Evolutionary conservation across 306 rosid genomes (phyloP).

Genomic region (Quercus bicolor): DNA sequence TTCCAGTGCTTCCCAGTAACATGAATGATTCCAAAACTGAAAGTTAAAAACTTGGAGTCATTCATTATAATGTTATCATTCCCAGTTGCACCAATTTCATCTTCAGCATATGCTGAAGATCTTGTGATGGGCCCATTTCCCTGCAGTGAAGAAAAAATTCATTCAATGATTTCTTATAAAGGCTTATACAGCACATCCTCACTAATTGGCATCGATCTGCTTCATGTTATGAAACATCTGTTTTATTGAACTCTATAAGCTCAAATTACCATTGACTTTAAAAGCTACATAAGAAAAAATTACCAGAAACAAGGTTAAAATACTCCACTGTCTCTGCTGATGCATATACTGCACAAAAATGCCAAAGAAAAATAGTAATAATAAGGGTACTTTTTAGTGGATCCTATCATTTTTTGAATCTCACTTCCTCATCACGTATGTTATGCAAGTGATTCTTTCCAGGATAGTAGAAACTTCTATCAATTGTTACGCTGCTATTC

Average conservation of each 20-base stretch:
- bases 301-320: too few relatives aligned
- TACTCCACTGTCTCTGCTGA: too few relatives aligned
- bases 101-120: constrained; percentile 76
- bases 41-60: background rate
- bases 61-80: constrained; percentile 93
- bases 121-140: constrained; percentile 92
- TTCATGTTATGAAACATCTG: background rate
- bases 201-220: background rate
- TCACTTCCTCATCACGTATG: background rate
- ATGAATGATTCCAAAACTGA: constrained; percentile 16
- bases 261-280: background rate
- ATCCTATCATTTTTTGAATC: background rate
- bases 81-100: constrained; percentile 89
- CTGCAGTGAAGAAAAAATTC: constrained; percentile 36
- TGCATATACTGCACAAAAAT: too few relatives aligned
- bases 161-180: background rate
- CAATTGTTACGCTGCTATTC: too few relatives aligned
- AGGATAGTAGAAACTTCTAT: too few relatives aligned
- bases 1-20: background rate
- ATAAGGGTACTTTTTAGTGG: too few relatives aligned
- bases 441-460: too few relatives aligned
- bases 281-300: background rate
- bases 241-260: background rate
- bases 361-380: too few relatives aligned
- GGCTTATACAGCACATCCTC: background rate